Base-by-base conservation (phyloP, 129 eudicot species). In the Helianthus tuberosus region DNA sequence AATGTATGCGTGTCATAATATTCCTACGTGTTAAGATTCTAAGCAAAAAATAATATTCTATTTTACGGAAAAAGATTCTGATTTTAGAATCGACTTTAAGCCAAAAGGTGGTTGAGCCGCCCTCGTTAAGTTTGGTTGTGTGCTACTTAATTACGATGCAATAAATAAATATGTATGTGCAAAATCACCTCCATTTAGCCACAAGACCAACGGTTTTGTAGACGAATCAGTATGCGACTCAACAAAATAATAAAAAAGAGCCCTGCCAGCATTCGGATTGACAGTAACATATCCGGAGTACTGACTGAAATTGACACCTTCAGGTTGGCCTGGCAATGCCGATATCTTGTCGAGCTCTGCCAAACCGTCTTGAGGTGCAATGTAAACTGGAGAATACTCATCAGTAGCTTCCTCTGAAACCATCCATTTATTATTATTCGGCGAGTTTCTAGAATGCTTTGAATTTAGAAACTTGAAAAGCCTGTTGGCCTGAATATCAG, bases 281-380 rank as follows among this genome's bases (percentile, higher is more conserved):
- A 75, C 80, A 8, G 80, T 80, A 12, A 80, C 84, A 75, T 80
- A 80, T 15, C 84, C 84, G 2, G 80, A 68, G 39, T 80, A 75
- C 64, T 75, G 84, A 62, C 69, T 39, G 14, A 80, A 60, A 44
- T 75, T 47, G 3, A 69, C 81, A 25, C 81, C 80, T 69, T 25
- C 53, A n/a, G 84, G 84, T 63, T 80, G 80, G 20, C 84, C 77
- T 5, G 80, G 81, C 71, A 80, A 63, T 7, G 36, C 3, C 11
- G 13, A 43, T 8, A 80, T 80, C 74, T 75, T 75, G 73, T 80
- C 80, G 11, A 69, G 67, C 9, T 68, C 52, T 15, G 76, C 75
- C 47, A 75, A 60, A 55, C 84, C 80, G 3, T 60, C 72, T 75
- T 75, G 84, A 52, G 72, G 36, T 62, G 69, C 73, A 75, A 75